Conservation (phyloP, 495 filamentous ascomycete species). For the Penicillium pancosmium region DNA sequence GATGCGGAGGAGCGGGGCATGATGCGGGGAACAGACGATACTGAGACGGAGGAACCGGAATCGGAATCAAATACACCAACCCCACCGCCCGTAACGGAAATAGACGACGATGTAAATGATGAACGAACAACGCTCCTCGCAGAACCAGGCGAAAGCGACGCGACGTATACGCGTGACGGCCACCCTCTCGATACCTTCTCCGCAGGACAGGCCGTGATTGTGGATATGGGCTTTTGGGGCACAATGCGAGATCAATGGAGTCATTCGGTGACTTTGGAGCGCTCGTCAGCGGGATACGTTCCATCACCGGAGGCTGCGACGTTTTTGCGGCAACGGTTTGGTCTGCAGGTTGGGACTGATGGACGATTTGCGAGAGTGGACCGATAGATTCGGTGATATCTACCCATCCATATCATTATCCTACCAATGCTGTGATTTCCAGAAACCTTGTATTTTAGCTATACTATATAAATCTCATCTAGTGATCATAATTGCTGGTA, state of each 20-base stretch:
- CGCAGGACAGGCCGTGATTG: conserved; percentile 70
- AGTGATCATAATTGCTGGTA: neutral
- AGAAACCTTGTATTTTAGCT: conserved; percentile 17
- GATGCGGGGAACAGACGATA: conserved; percentile 47
- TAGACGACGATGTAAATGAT: conserved; percentile 36
- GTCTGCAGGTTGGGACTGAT: conserved; percentile 43
- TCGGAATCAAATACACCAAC: conserved; percentile 10
- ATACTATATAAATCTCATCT: conserved; percentile 3
- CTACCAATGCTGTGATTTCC: neutral
- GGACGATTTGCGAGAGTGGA: conserved; percentile 41
- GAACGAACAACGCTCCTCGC: conserved; percentile 51
- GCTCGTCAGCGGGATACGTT: conserved; percentile 29
- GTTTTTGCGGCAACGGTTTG: conserved; percentile 47
- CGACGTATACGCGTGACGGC: conserved; percentile 32
- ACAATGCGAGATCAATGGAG: conserved; percentile 67
- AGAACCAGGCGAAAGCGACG: conserved; percentile 40
- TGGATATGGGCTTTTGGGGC: conserved; percentile 68
- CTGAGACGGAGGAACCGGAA: neutral
- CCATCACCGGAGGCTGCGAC: conserved; percentile 45
- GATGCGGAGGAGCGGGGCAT: conserved; percentile 85
- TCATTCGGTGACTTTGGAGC: conserved; percentile 30
- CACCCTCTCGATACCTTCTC: conserved; percentile 60
- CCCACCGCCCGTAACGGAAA: conserved; percentile 9
- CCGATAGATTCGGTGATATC: conserved; percentile 11
- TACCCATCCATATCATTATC: no score